Evolutionary conservation across 2,329 filamentous ascomycete genomes (phyloP).

Genomic region (Aspergillus sp.): DNA sequence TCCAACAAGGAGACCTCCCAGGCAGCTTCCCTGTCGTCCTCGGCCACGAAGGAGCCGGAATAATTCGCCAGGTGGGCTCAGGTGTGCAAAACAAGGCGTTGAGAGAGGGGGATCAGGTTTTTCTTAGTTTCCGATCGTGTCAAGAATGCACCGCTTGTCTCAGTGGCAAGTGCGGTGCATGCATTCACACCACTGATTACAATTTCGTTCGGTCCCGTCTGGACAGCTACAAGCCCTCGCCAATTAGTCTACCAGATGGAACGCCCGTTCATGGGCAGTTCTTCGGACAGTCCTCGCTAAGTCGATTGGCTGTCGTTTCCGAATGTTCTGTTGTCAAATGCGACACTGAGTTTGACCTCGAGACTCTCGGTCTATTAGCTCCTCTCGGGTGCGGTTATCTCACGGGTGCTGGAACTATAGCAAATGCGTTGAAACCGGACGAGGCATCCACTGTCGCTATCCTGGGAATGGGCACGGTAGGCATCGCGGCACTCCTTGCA

Average conservation of each 20-base stretch:
- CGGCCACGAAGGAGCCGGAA: constrained; percentile 27
- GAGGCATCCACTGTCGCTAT: constrained; percentile 23
- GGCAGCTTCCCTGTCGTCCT: constrained; percentile 27
- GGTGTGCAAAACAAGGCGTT: not conserved
- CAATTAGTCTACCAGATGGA: constrained; percentile 18
- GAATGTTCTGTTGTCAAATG: constrained; percentile 32
- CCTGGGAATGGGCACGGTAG: constrained; percentile 46
- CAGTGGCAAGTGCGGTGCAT: constrained; percentile 21
- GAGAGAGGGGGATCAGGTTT: constrained; percentile 30
- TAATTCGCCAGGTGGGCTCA: not conserved
- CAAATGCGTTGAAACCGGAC: constrained; percentile 28
- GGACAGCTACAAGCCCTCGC: constrained; percentile 17
- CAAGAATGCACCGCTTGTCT: constrained; percentile 21
- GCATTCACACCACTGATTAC: constrained; percentile 19
- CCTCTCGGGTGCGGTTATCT: constrained; percentile 34
- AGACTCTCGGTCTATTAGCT: constrained; percentile 25
- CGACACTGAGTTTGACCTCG: not conserved
- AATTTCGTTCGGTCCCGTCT: constrained; percentile 28
- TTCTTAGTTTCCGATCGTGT: constrained; percentile 29
- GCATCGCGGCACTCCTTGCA: constrained; percentile 54
- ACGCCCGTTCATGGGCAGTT: constrained; percentile 29
- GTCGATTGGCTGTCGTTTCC: constrained; percentile 30
- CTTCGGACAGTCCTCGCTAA: constrained; percentile 38
- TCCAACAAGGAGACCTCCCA: constrained; percentile 22
- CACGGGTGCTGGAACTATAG: constrained; percentile 34